Evolutionary conservation across 345 rosid species (phyloP), one percentile per base, ranked within the genome.

Genomic region (Luvunga scandens): DNA sequence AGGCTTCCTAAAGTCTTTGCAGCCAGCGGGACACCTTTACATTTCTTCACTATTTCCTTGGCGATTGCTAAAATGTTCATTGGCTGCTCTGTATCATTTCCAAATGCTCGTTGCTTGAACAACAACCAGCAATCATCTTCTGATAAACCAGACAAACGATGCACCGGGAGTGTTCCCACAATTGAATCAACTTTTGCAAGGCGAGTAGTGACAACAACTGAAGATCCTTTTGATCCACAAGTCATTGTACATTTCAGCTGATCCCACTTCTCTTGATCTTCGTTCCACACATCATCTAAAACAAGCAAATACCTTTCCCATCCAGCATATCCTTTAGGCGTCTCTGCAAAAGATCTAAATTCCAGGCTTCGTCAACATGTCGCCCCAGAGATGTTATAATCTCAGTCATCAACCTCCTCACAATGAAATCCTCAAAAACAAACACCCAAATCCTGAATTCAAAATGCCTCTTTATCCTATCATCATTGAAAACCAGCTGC

Each of bases 221-320:
- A 30, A 63, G 36, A 63, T 18, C 38, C 67, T 63, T 63, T 28
- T 63, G 22, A 14, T 28, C n/a, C 67, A 28, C 67, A 63, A 0
- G 31, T 63, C 67, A 30, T 36, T 5, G 36, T 63, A 30, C 7
- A 63, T 63, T 63, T 30, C 34, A 63, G 33, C 67, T 63, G 67
- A 28, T 28, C 36, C 67, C 38, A 63, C 36, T 63, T 63, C 67
- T 30, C 36, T 33, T 28, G 67, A 63, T 63, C 67, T 6, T 63
- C 67, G 16, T 63, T 77, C 80, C 75, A 77, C 7, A 77, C 75
- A 61, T 77, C 69, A 70, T 77, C 75, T 3, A 68, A 13, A 1
- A 68, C 67, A 24, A 77, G 60, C 21, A 77, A 77, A 68, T 36
- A 38, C 24, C 60, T 9, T 16, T 53, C 14, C 65, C 75, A 9